These are phyloP conservation scores for Theileria orientalis DNA, from an alignment of 169 alveolate species.

Conservation along the genomic window DNA sequence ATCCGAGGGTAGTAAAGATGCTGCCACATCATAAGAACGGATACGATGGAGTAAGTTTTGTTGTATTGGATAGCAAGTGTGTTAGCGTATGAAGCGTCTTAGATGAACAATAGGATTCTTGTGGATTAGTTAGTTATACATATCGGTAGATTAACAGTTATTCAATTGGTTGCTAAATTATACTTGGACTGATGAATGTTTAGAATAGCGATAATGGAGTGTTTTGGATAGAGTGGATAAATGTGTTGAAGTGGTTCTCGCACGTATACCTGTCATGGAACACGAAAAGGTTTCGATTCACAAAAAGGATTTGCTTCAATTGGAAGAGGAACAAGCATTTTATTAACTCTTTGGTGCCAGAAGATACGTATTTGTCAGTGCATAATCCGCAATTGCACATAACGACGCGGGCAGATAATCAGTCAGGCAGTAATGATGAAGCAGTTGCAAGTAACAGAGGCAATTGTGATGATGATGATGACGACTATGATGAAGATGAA, in stretches of 20 bases:
- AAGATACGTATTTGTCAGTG: constrained; percentile 80
- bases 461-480: not conserved
- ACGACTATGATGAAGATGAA: constrained; percentile 15
- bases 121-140: constrained; percentile 5
- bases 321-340: constrained; percentile 73
- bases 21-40: not conserved
- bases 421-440: not conserved
- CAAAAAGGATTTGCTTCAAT: constrained; percentile 67
- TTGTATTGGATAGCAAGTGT: too few species aligned
- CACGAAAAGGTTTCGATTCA: constrained; percentile 70
- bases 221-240: constrained; percentile 89
- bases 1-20: constrained; percentile 68
- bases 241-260: constrained; percentile 83
- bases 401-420: constrained; percentile 33
- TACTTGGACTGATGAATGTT: constrained; percentile 26
- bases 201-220: constrained; percentile 79
- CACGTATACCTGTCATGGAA: constrained; percentile 87
- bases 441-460: not conserved
- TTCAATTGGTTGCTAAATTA: not conserved
- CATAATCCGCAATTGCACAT: constrained; percentile 80
- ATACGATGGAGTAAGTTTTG: constrained; percentile 69
- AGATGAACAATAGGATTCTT: constrained; percentile 52
- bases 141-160: too few species aligned
- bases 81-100: constrained; percentile 35
- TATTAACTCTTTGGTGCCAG: constrained; percentile 69